Conservation (phyloP, 2,329 filamentous ascomycete genomes). For the Penicillium sp. region DNA sequence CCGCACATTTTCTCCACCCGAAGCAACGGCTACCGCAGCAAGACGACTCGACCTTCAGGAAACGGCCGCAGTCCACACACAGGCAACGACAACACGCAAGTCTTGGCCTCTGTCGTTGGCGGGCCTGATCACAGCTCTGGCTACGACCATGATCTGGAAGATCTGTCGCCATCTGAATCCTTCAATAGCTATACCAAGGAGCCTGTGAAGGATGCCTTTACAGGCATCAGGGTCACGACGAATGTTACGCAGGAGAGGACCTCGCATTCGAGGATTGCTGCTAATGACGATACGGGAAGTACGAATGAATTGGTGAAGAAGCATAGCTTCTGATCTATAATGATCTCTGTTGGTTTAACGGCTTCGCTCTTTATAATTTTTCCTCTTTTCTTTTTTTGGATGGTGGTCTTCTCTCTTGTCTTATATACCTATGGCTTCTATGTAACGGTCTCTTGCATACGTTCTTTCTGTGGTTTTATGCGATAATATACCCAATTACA, state of each 20-base stretch:
- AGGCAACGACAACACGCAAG: conserved; percentile 14
- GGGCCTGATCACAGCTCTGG: conserved; percentile 1
- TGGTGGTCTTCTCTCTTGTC: not conserved
- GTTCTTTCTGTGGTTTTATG: not conserved
- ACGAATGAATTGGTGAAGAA: conserved; percentile 24
- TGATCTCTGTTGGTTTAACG: not conserved
- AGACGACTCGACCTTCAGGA: conserved; percentile 16
- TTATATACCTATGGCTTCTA: not conserved
- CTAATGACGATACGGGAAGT: conserved; percentile 23
- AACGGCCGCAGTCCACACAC: conserved; percentile 16
- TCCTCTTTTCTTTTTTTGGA: not conserved
- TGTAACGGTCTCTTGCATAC: not conserved
- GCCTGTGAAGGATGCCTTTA: conserved; percentile 1
- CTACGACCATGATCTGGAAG: conserved; percentile 22
- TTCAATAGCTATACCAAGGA: conserved; percentile 6
- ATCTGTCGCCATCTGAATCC: conserved; percentile 9
- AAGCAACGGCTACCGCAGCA: conserved; percentile 25
- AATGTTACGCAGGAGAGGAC: conserved; percentile 25
- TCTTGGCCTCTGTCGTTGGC: conserved; percentile 26
- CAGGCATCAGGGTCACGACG: conserved; percentile 32
- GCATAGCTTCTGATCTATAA: conserved; percentile 12
- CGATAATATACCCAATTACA: conserved; percentile 4
- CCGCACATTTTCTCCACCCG: conserved; percentile 30
- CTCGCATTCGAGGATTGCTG: not conserved
- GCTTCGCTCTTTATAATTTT: not conserved